These are phyloP conservation scores for Venturia aucupariae DNA, from an alignment of 2,329 filamentous ascomycete genomes.

Conservation along the genomic window DNA sequence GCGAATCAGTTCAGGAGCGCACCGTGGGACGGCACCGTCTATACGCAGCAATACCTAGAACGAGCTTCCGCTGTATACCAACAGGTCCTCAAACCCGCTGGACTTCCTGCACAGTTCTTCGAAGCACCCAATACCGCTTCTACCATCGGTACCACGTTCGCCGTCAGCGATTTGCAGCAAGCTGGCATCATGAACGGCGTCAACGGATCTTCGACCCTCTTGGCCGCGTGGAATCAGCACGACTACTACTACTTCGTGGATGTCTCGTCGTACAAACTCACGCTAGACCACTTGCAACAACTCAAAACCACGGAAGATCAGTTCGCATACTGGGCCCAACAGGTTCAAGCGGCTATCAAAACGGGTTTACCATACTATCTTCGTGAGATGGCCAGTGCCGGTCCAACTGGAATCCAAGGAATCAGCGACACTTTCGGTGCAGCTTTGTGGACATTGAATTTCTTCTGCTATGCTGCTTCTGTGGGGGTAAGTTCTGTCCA, in stretches of 20 bases:
- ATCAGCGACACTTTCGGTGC: constrained; percentile 42
- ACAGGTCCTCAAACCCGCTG: constrained; percentile 36
- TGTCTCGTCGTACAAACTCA: constrained; percentile 36
- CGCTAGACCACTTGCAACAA: constrained; percentile 36
- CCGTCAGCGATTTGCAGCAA: constrained; percentile 33
- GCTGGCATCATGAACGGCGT: constrained; percentile 31
- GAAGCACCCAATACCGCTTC: constrained; percentile 41
- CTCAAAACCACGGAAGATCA: constrained; percentile 39
- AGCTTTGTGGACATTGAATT: constrained; percentile 45
- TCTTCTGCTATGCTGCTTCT: constrained; percentile 40
- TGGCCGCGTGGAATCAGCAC: constrained; percentile 43
- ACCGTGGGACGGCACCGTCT: constrained; percentile 35
- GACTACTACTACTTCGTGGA: constrained; percentile 46
- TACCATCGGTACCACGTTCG: constrained; percentile 43
- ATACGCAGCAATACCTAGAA: constrained; percentile 38
- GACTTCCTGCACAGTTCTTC: constrained; percentile 36
- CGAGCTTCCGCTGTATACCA: constrained; percentile 36
- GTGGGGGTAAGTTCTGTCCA: constrained; percentile 40
- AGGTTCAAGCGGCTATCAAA: constrained; percentile 33
- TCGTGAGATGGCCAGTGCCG: constrained; percentile 43
- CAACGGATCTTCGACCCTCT: constrained; percentile 28
- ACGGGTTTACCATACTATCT: constrained; percentile 40
- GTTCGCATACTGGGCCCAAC: constrained; percentile 37
- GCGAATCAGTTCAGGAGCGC: constrained; percentile 38
- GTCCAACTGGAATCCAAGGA: constrained; percentile 38